Evolutionary conservation across 371 early-diverging fungal species (phyloP), one percentile per base, ranked within the genome.

Genomic region (Capniomyces stellatus): DNA sequence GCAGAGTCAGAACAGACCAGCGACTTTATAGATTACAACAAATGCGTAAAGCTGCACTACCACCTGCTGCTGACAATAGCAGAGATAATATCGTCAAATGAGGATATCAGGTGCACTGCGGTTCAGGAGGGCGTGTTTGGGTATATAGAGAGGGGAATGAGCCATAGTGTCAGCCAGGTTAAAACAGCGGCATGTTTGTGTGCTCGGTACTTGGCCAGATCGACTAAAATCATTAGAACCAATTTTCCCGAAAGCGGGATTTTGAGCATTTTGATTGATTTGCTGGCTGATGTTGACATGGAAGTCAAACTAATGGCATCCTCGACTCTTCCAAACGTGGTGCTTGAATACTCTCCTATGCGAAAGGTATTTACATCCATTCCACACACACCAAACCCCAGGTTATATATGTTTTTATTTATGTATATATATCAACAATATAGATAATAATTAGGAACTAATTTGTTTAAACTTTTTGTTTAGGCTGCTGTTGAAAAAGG

Each of bases 311-410:
- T 54, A 22, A 57, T 57, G 35, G 67, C 67, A 22, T 53, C 66
- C 12, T 64, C 67, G 0, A 63, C 67, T 22, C 54, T 66, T 27
- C 62, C 65, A 29, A 66, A 66, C 50, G 22, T 66, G 31, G 43
- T 66, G 19, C 49, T 63, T 0, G 67, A 66, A n/a, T 64, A 64
- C 31, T 66, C 67, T 39, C 67, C 67, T 1, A 41, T 66, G 57
- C 41, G 67, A n/a, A n/a, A n/a, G n/a, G n/a, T n/a, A n/a, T n/a
- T n/a, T n/a, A n/a, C n/a, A n/a, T n/a, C n/a, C n/a, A n/a, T n/a
- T n/a, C n/a, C n/a, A n/a, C n/a, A n/a, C n/a, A n/a, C n/a, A n/a
- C n/a, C n/a, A n/a, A n/a, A n/a, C n/a, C n/a, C n/a, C n/a, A n/a
- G n/a, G n/a, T n/a, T n/a, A n/a, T n/a, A n/a, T n/a, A n/a, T n/a